Evolutionary conservation across 345 rosid genomes (phyloP).

Genomic region (Salix exigua): DNA sequence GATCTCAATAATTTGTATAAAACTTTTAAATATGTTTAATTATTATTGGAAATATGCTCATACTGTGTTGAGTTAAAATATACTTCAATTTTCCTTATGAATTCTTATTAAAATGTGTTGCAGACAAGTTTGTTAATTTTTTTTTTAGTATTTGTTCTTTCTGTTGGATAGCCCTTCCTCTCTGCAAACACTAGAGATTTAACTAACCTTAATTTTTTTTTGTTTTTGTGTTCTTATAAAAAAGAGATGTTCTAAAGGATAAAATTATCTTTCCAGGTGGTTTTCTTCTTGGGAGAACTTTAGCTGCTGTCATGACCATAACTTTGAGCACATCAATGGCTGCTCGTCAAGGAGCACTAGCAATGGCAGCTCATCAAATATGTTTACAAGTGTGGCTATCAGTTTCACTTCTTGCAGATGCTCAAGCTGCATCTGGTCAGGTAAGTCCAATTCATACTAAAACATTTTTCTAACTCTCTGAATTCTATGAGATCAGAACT

Average conservation of each 20-base stretch:
- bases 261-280: conserved; percentile 20
- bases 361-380: conserved; percentile 42
- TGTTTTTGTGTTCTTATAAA: background rate
- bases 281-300: conserved; percentile 39
- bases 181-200: background rate
- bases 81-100: too few species aligned
- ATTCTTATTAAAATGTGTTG: too few species aligned
- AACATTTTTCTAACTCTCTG: too few species aligned
- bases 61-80: too few species aligned
- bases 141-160: too few species aligned
- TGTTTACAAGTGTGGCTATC: conserved; percentile 43
- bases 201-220: background rate
- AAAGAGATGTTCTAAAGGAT: background rate
- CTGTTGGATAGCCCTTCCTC: too few species aligned
- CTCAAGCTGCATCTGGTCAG: conserved; percentile 40
- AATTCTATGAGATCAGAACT: too few species aligned
- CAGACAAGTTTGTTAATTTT: too few species aligned
- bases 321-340: conserved; percentile 42
- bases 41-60: too few species aligned
- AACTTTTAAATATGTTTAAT: too few species aligned
- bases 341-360: conserved; percentile 38
- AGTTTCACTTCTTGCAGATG: conserved; percentile 39
- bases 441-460: background rate
- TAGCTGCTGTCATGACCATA: conserved; percentile 35
- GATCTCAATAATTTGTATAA: too few species aligned